A percentile compares a stretch with the other conserved stretches of the same genome.
Conservation (phyloP, 352 stramenopile genomes). For the Aphanomyces invadans region DNA sequence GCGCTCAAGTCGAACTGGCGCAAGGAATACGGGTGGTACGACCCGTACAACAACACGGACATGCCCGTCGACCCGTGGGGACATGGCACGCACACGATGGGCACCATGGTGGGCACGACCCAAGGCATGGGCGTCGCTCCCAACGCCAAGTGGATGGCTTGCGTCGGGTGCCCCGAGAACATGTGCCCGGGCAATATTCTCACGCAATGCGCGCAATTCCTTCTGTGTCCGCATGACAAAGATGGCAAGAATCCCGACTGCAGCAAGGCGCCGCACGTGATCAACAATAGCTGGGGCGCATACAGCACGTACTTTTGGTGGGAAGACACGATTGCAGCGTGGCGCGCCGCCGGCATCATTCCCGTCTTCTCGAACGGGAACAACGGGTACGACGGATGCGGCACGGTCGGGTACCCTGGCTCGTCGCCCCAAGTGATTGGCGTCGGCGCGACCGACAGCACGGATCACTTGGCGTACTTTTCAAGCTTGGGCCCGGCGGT, state of each 20-base stretch:
- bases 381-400: slow-evolving; percentile 26
- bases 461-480: slow-evolving; percentile 27
- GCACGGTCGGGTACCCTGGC: slow-evolving; percentile 28
- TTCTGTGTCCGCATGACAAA: slow-evolving; percentile 23
- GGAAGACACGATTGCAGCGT: slow-evolving; percentile 28
- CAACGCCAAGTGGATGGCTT: slow-evolving; percentile 28
- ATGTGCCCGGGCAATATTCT: slow-evolving; percentile 27
- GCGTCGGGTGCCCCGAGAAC: slow-evolving; percentile 23
- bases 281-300: slow-evolving; percentile 34
- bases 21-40: slow-evolving; percentile 40
- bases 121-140: slow-evolving; percentile 28
- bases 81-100: slow-evolving; percentile 33
- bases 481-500: slow-evolving; percentile 29
- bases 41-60: slow-evolving; percentile 29
- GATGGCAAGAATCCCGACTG: slow-evolving; percentile 25
- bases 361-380: slow-evolving; percentile 34
- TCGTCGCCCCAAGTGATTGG: slow-evolving; percentile 30
- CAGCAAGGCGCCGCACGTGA: slow-evolving; percentile 32
- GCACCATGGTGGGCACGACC: slow-evolving; percentile 27
- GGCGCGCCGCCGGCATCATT: slow-evolving; percentile 33
- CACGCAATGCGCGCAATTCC: slow-evolving; percentile 27
- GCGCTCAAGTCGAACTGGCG: slow-evolving; percentile 31
- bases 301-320: slow-evolving; percentile 25
- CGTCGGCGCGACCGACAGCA: slow-evolving; percentile 28
- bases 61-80: slow-evolving; percentile 31